phyloP scores from a whole-genome alignment of 2,329 filamentous ascomycete species.

The Phialophora macrospora region DNA sequence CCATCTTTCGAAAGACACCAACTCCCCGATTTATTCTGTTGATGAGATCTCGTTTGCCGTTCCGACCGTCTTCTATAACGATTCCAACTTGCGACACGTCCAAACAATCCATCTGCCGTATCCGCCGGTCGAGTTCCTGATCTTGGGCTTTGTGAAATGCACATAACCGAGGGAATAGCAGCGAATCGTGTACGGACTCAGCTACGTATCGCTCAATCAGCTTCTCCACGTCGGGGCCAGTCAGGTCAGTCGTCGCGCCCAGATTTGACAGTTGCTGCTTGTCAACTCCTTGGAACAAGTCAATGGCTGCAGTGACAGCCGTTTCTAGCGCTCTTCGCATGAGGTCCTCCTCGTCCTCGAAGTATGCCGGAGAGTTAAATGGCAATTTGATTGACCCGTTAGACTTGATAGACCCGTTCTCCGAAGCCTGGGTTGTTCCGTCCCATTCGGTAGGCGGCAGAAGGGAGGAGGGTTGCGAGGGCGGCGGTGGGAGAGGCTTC shows the following conservation, averaged over 20 bases:
- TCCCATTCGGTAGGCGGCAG: constrained; percentile 27
- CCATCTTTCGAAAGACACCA: constrained; percentile 87
- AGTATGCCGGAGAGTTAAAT: constrained; percentile 69
- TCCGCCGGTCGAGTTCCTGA: constrained; percentile 83
- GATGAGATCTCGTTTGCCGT: constrained; percentile 80
- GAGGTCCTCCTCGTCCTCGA: constrained; percentile 87
- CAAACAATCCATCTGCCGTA: constrained; percentile 89
- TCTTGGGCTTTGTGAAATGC: constrained; percentile 80
- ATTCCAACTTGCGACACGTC: constrained; percentile 96
- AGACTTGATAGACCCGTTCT: constrained; percentile 41
- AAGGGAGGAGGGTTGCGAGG: constrained; percentile 43
- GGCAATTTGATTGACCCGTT: constrained; percentile 52
- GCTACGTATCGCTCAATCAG: constrained; percentile 94
- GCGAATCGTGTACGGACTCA: constrained; percentile 83
- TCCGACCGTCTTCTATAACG: constrained; percentile 75
- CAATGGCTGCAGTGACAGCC: constrained; percentile 89
- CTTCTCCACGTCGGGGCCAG: constrained; percentile 86
- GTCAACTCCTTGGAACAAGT: constrained; percentile 93
- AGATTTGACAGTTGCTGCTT: constrained; percentile 92
- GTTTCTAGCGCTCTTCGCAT: constrained; percentile 90
- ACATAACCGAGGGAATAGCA: constrained; percentile 82
- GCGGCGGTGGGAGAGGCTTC: constrained; percentile 78
- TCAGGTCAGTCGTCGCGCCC: constrained; percentile 90
- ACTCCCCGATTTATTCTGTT: constrained; percentile 77
- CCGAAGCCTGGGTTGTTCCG: constrained; percentile 39